Base-by-base conservation (phyloP, 2,329 filamentous ascomycete genomes). In the Aspergillus sergii region DNA sequence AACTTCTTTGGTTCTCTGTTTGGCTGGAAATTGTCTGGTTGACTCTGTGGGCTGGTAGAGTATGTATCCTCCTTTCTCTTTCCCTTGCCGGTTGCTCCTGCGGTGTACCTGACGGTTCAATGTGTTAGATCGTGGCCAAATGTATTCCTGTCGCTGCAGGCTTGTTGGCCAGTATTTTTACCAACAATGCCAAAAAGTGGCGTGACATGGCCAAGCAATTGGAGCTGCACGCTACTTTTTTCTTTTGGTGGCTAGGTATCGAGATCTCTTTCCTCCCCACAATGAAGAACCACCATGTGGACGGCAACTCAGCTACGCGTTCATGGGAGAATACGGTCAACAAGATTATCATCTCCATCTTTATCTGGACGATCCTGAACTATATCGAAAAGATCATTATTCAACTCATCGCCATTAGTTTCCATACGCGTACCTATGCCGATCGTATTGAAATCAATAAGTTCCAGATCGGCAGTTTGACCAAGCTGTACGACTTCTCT, bases 11-110 rank as follows among this genome's bases (percentile, higher is more conserved):
- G 94, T 97, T 98, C 73, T 91, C 91, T 34, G 93, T 97, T 66
- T 98, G 94, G 94, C 84, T 97, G 21, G 92, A 97, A 77, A 92
- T 97, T 48, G 85, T 97, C 30, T 98, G 94, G 94, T 84, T 94
- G 66, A 93, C 93, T 0, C 83, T 97, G 0, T 98, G 94, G 94
- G 89, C 90, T 23, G 90, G 87, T 59, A 79, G 87, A 72, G 80
- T 84, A 74, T 72, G 78, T 76, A 36, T 34, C 23, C 12, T 28
- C 26, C 26, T 7, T 28, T 28, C 26, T 8, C 26, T 26, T 26
- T 32, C 28, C 23, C 21, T 46, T 28, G 21, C 1, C 8, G 4
- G 2, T 10, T 21, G 10, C 6, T 14, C 11, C 30, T 59, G 12
- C 28, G 21, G 21, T 16, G 16, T 34, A 21, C 21, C 57, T 66